Conservation (phyloP, 1,284 basidiomycete species). For the Sanghuangporus baumii region DNA sequence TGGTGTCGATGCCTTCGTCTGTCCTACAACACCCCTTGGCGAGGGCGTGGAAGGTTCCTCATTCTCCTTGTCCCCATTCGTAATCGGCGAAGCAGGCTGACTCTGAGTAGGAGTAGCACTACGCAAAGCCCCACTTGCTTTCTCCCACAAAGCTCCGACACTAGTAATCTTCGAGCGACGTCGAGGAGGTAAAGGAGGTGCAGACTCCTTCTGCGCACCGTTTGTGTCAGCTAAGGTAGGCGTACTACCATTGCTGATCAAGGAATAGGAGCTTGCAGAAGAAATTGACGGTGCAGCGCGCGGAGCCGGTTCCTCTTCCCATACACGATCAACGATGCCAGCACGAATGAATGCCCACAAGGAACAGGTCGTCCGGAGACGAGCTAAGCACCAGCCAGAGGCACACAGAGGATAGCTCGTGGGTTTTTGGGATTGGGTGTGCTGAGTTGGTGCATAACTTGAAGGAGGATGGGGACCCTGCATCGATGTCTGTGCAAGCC, state of each 20-base stretch:
- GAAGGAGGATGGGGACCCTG: conserved; percentile 15
- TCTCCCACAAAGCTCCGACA: conserved; percentile 17
- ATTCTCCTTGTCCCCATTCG: conserved; percentile 24
- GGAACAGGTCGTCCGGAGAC: conserved; percentile 83
- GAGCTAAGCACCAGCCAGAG: conserved; percentile 71
- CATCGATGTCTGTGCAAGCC: conserved; percentile 34
- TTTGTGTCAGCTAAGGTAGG: conserved; percentile 12
- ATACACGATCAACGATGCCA: conserved; percentile 76
- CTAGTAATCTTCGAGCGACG: conserved; percentile 26
- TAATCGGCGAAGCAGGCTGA: conserved; percentile 26
- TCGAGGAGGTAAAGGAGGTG: conserved; percentile 27
- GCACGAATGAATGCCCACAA: conserved; percentile 87
- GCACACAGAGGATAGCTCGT: conserved; percentile 69
- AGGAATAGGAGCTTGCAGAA: conserved; percentile 19
- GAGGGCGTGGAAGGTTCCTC: neutral
- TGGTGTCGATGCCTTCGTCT: neutral
- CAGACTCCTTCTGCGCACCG: conserved; percentile 18
- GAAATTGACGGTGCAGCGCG: conserved; percentile 22
- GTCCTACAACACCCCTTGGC: conserved; percentile 7
- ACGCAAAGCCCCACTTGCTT: conserved; percentile 12
- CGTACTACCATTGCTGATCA: conserved; percentile 16
- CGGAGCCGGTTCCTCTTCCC: conserved; percentile 66
- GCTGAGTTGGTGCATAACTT: neutral
- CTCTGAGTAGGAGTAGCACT: conserved; percentile 6
- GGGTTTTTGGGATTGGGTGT: conserved; percentile 22